phyloP scores from a whole-genome alignment of 805 yeast species.

The Priceomyces fermenticarens region DNA sequence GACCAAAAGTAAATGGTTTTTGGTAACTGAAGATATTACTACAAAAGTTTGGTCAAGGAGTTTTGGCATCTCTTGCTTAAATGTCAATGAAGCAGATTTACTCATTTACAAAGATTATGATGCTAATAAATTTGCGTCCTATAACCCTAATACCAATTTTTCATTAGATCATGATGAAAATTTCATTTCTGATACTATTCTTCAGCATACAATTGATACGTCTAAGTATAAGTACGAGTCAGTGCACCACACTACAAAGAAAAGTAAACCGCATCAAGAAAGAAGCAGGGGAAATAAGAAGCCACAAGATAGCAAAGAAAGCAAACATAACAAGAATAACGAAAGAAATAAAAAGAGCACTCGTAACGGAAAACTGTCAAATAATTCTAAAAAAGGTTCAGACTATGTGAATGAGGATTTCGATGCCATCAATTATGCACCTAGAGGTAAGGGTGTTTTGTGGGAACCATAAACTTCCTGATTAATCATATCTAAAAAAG shows the following conservation, averaged over 20 bases:
- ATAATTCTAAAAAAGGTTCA: constrained; percentile 30
- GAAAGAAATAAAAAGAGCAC: constrained; percentile 9
- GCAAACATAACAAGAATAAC: constrained; percentile 1
- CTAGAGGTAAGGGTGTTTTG: constrained; percentile 57
- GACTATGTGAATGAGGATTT: constrained; percentile 40
- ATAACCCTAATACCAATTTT: constrained; percentile 27
- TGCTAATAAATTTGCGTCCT: constrained; percentile 21
- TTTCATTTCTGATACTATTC: constrained; percentile 18
- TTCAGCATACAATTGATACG: constrained; percentile 35
- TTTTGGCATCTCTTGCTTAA: constrained; percentile 50
- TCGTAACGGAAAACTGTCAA: constrained; percentile 8
- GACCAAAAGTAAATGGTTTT: constrained; percentile 44
- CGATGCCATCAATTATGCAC: constrained; percentile 51
- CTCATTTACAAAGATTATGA: constrained; percentile 36
- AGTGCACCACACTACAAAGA: constrained; percentile 10
- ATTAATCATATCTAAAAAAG: background rate
- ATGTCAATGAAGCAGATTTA: constrained; percentile 50
- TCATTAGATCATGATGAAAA: constrained; percentile 20
- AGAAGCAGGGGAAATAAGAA: constrained; percentile 16
- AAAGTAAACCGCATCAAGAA: constrained; percentile 12
- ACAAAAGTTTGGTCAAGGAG: constrained; percentile 53
- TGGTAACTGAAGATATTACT: constrained; percentile 60
- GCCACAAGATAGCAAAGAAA: constrained; percentile 2
- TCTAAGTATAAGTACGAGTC: constrained; percentile 26
- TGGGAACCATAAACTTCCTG: constrained; percentile 47